Evolutionary conservation across 2,329 filamentous ascomycete genomes (phyloP).

Genomic region (Xylaria polymorpha): DNA sequence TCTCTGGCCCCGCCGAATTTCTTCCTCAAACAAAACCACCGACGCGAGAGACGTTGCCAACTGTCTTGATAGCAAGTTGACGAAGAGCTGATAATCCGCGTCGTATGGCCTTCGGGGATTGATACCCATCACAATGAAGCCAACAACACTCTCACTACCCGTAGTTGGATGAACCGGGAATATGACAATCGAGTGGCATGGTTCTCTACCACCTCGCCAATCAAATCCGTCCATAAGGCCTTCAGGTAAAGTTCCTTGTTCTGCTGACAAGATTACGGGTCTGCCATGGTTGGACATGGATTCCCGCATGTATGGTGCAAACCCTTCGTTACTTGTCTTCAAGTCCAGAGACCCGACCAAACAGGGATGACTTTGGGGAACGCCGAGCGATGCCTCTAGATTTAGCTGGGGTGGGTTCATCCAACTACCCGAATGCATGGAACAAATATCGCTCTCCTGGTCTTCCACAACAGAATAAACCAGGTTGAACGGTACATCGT

Average conservation of each 20-base stretch:
- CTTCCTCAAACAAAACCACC: constrained; percentile 84
- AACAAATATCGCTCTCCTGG: constrained; percentile 75
- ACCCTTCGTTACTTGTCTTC: constrained; percentile 75
- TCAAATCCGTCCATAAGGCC: constrained; percentile 74
- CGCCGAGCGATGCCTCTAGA: constrained; percentile 79
- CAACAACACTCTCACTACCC: constrained; percentile 75
- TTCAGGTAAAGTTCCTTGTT: constrained; percentile 72
- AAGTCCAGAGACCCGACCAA: constrained; percentile 74
- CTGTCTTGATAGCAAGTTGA: constrained; percentile 79
- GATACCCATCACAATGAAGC: constrained; percentile 81
- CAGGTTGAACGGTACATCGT: constrained; percentile 80
- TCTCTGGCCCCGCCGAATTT: constrained; percentile 78
- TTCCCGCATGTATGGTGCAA: constrained; percentile 80
- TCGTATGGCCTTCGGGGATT: constrained; percentile 85
- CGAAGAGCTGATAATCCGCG: constrained; percentile 81
- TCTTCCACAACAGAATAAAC: constrained; percentile 82
- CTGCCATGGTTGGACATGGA: constrained; percentile 74
- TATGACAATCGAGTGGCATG: constrained; percentile 76
- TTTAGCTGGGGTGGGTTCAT: constrained; percentile 70
- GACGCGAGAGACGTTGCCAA: constrained; percentile 83
- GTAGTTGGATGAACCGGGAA: constrained; percentile 83
- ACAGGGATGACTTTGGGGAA: constrained; percentile 71
- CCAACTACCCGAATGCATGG: constrained; percentile 75
- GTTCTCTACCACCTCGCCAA: constrained; percentile 77
- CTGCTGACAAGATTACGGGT: constrained; percentile 75